phyloP scores from a whole-genome alignment of 1,284 basidiomycete species.

The Ceratorhiza oryzae-sativae region DNA sequence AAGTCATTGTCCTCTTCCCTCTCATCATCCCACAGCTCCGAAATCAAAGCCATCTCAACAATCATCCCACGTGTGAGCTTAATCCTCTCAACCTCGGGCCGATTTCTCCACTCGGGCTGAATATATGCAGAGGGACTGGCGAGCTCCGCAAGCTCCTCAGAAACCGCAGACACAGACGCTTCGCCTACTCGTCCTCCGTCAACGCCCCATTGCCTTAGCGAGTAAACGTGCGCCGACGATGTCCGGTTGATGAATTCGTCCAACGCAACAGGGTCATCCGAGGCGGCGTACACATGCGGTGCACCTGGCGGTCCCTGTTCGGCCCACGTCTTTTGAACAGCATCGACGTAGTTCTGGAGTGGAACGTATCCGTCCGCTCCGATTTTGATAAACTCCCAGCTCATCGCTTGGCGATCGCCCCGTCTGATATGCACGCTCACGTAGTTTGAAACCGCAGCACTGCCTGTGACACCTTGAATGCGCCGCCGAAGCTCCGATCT shows the following conservation, averaged over 20 bases:
- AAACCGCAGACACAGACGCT: constrained; percentile 55
- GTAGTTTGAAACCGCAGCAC: constrained; percentile 51
- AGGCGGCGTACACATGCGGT: constrained; percentile 62
- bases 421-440: constrained; percentile 65
- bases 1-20: constrained; percentile 50
- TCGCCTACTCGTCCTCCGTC: constrained; percentile 56
- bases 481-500: constrained; percentile 57
- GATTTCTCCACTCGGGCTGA: constrained; percentile 59
- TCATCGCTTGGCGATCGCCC: constrained; percentile 61
- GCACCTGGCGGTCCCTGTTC: constrained; percentile 44
- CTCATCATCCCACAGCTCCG: constrained; percentile 61
- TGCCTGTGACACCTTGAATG: constrained; percentile 43
- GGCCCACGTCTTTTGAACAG: constrained; percentile 55
- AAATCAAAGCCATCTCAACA: constrained; percentile 68
- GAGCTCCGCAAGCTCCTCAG: constrained; percentile 50
- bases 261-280: constrained; percentile 61
- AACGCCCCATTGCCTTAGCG: constrained; percentile 43
- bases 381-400: constrained; percentile 54
- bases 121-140: constrained; percentile 63
- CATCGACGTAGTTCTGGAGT: constrained; percentile 57
- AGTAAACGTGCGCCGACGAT: constrained; percentile 48
- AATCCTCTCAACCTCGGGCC: constrained; percentile 55
- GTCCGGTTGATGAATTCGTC: constrained; percentile 56
- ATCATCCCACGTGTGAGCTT: constrained; percentile 65
- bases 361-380: constrained; percentile 56